phyloP scores from a whole-genome alignment of 78 protist genomes.

The slime mould (Dictyostelium discoideum) region DNA sequence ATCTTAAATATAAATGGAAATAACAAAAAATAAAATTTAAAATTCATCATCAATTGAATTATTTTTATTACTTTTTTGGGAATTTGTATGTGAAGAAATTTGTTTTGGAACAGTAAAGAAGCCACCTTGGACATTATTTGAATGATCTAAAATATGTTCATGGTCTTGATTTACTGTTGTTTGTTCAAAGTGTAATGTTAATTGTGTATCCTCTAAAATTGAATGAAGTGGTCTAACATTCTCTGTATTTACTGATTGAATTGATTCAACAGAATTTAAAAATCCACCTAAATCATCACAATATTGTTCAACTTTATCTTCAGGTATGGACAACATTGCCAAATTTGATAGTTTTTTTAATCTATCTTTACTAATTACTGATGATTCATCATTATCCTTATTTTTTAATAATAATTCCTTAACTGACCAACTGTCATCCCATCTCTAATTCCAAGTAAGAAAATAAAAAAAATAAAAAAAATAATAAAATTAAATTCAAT shows the following conservation, averaged over 20 bases:
- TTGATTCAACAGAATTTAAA: constrained; percentile 23
- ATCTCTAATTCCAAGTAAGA: constrained; percentile 12
- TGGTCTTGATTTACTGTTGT: background rate
- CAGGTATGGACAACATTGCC: constrained; percentile 14
- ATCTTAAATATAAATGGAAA: no score
- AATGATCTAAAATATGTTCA: constrained; percentile 5
- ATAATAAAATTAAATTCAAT: background rate
- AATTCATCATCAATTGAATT: background rate
- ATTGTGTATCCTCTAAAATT: background rate
- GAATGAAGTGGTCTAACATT: constrained; percentile 16
- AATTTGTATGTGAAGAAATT: background rate
- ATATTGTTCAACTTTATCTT: background rate
- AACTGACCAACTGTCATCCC: constrained; percentile 59
- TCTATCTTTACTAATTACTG: background rate
- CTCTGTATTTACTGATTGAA: constrained; percentile 32
- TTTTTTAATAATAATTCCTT: background rate
- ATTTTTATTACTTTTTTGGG: background rate
- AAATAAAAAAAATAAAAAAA: background rate
- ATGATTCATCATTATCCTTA: no score
- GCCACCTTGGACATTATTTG: background rate
- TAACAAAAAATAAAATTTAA: background rate
- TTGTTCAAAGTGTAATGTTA: background rate
- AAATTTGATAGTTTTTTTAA: constrained; percentile 25
- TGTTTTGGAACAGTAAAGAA: constrained; percentile 61
- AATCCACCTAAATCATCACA: constrained; percentile 15